Base-by-base conservation (phyloP, 345 rosid genomes). In the Leavenworthia alabamica region DNA sequence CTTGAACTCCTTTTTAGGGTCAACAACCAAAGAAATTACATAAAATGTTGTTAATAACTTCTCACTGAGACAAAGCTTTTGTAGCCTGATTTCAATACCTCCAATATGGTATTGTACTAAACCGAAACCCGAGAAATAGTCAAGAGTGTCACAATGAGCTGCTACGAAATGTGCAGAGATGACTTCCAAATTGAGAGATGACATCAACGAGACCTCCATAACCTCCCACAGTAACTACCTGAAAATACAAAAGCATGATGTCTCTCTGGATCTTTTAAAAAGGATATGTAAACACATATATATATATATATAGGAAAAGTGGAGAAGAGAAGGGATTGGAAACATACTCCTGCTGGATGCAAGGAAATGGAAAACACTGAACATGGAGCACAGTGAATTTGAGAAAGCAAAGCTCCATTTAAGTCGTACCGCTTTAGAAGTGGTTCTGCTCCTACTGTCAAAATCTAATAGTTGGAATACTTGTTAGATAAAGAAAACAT, bases 171-270 rank as follows among this genome's bases (percentile, higher is more conserved):
- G 92, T 84, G 88, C 86, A 85, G 60, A 87, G 80, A 76, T 93
- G 99, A 77, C 99, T 93, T 62, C 96, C 92, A 58, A 85, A 89
- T 66, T 81, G 91, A 11, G 96, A 93, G 64, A 93, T 83, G 41
- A 93, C 78, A 57, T 89, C 99, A 12, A 93, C 95, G 53, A 89
- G 69, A 41, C 94, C 99, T 51, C 91, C 94, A 69, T 86, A 87
- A 54, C 99, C 97, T 68, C 96, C 99, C 32, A 93, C 80, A 23
- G 92, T 85, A 28, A 74, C 75, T 43, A 85, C 81, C 99, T 89
- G 80, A 22, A 24, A 60, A 39, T n/a, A 51, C 50, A 50, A 36
- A 64, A 26, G 60, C 41, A 33, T n/a, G n/a, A n/a, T n/a, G n/a
- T n/a, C n/a, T n/a, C n/a, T n/a, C n/a, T n/a, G n/a, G n/a, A n/a